Percentiles rank a stretch among this genome's conserved stretches.
Evolutionary conservation across 2,329 filamentous ascomycete species (phyloP).

Genomic region (Amphichorda felina): DNA sequence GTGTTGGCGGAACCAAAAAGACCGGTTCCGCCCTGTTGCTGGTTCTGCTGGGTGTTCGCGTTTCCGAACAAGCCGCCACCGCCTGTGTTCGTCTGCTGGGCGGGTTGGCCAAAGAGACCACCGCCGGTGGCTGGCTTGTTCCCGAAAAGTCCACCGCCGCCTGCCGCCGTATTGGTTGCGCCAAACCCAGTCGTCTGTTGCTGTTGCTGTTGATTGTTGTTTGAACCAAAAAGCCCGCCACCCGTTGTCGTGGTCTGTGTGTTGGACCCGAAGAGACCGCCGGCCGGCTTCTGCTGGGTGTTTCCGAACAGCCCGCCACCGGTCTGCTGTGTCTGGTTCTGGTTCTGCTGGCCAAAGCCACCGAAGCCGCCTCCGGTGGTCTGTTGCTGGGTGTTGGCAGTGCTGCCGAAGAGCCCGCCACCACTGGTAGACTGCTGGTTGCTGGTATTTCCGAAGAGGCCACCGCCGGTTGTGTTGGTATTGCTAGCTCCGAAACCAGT

Average conservation of each 20-base stretch:
- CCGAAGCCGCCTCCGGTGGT: slow-evolving; percentile 40
- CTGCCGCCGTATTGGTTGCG: slow-evolving; percentile 14
- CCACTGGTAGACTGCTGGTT: slow-evolving; percentile 20
- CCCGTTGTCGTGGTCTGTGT: slow-evolving; percentile 15
- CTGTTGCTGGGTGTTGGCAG: slow-evolving; percentile 14
- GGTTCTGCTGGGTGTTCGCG: slow-evolving; percentile 19
- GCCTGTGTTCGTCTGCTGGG: slow-evolving; percentile 20
- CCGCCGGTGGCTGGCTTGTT: slow-evolving; percentile 16
- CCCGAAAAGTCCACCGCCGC: slow-evolving; percentile 4
- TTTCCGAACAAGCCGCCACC: slow-evolving; percentile 31
- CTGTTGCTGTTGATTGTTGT: slow-evolving; percentile 27
- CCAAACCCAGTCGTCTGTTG: slow-evolving; percentile 4
- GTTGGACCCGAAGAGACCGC: slow-evolving; percentile 30
- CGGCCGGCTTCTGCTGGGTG: slow-evolving; percentile 10
- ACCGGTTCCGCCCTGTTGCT: slow-evolving; percentile 26
- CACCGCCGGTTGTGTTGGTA: slow-evolving; percentile 22
- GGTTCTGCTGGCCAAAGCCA: slow-evolving; percentile 8
- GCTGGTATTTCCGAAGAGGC: slow-evolving; percentile 30
- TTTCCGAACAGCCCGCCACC: slow-evolving; percentile 43
- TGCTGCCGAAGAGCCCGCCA: slow-evolving; percentile 35
- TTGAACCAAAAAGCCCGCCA: slow-evolving; percentile 30
- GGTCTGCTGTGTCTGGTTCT: slow-evolving; percentile 26
- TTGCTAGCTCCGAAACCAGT: slow-evolving; percentile 24
- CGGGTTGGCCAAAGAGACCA: slow-evolving; percentile 25
- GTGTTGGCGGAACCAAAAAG: slow-evolving; percentile 34